These are phyloP conservation scores for Neurospora crassa DNA, from an alignment of 2,329 filamentous ascomycete genomes.

Conservation along the genomic window DNA sequence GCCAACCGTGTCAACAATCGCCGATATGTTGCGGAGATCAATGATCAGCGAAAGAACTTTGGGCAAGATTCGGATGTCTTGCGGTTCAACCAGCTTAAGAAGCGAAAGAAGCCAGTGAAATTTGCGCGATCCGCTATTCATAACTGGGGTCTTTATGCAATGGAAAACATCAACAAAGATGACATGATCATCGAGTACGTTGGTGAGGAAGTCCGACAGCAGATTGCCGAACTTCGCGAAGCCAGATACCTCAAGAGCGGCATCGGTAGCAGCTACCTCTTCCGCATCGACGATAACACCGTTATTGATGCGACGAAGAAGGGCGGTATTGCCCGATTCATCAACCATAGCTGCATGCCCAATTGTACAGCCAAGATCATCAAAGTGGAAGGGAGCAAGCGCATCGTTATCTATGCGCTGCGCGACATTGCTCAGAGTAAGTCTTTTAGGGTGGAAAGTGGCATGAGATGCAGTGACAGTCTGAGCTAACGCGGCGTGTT, in stretches of 20 bases:
- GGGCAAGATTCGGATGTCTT: slow-evolving; percentile 82
- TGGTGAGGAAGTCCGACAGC: slow-evolving; percentile 91
- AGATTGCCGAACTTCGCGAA: slow-evolving; percentile 94
- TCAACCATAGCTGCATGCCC: slow-evolving; percentile 96
- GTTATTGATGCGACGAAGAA: slow-evolving; percentile 98
- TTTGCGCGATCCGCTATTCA: slow-evolving; percentile 97
- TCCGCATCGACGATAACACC: slow-evolving; percentile 95
- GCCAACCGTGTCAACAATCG: slow-evolving; percentile 94
- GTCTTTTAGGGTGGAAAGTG: slow-evolving; percentile 26
- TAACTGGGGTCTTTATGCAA: slow-evolving; percentile 96
- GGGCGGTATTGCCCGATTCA: slow-evolving; percentile 94
- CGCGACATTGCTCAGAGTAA: slow-evolving; percentile 91
- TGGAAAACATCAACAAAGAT: slow-evolving; percentile 93
- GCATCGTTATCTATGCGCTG: slow-evolving; percentile 97
- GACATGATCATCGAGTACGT: slow-evolving; percentile 99
- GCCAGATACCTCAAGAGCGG: slow-evolving; percentile 88
- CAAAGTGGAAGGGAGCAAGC: slow-evolving; percentile 93
- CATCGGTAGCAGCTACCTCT: slow-evolving; percentile 94
- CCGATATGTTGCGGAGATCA: slow-evolving; percentile 86
- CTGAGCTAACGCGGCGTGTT: slow-evolving; percentile 11
- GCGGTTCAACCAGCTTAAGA: slow-evolving; percentile 98
- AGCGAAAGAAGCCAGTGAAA: slow-evolving; percentile 97
- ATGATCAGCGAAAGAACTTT: slow-evolving; percentile 82
- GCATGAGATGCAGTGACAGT: background rate
- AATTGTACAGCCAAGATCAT: slow-evolving; percentile 99